phyloP scores from a whole-genome alignment of 2,329 filamentous ascomycete genomes.

The Chaetoscypha palmicola region DNA sequence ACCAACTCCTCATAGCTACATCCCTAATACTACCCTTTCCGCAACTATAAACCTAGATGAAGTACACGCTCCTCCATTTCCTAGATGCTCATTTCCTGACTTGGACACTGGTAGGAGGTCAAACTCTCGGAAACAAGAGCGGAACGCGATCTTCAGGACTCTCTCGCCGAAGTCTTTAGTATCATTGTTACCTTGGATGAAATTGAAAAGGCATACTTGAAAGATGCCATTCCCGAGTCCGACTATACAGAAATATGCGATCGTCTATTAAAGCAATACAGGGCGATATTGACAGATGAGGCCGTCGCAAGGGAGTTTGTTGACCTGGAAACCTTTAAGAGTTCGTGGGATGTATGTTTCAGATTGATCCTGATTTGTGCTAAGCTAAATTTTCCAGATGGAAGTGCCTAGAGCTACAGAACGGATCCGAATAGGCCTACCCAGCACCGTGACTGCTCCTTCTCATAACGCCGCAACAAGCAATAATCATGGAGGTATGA shows the following conservation, averaged over 20 bases:
- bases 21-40: conserved; percentile 73
- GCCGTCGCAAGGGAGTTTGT: conserved; percentile 82
- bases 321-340: conserved; percentile 84
- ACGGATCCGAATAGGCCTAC: conserved; percentile 84
- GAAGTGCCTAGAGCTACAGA: conserved; percentile 93
- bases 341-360: conserved; percentile 74
- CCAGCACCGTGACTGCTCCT: conserved; percentile 63
- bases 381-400: conserved; percentile 48
- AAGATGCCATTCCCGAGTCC: conserved; percentile 83
- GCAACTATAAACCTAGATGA: conserved; percentile 93
- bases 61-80: no score
- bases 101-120: conserved; percentile 74
- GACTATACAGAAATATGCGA: conserved; percentile 98
- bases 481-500: conserved; percentile 36
- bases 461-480: conserved; percentile 37
- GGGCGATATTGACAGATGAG: conserved; percentile 85
- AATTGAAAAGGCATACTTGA: conserved; percentile 91
- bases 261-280: conserved; percentile 91
- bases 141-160: conserved; percentile 91
- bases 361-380: not conserved
- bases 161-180: conserved; percentile 93
- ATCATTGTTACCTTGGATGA: conserved; percentile 95
- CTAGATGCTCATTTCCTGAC: no score
- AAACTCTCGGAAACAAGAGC: conserved; percentile 81
- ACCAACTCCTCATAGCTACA: conserved; percentile 57